Conservation (phyloP, 306 rosid genomes). For the Inga laurina region DNA sequence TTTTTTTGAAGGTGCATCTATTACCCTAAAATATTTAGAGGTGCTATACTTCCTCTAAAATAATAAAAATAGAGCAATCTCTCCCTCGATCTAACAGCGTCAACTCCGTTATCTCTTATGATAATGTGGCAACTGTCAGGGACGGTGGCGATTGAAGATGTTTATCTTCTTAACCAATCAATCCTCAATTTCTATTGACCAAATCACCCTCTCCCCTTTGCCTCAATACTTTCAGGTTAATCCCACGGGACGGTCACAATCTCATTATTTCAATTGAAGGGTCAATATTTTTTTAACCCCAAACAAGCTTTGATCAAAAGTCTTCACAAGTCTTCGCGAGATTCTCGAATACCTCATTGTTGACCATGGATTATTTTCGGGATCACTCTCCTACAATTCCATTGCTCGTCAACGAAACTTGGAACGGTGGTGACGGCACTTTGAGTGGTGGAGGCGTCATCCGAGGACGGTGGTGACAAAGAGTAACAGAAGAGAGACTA, state of each 20-base stretch:
- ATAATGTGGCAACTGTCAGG: too few species aligned
- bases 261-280: slow-evolving; percentile 51
- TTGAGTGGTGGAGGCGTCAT: not conserved
- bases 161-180: too few species aligned
- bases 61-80: too few species aligned
- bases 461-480: slow-evolving; percentile 7
- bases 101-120: too few species aligned
- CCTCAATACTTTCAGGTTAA: slow-evolving; percentile 41
- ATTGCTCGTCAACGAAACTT: slow-evolving; percentile 68
- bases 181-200: too few species aligned
- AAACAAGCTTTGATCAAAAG: slow-evolving; percentile 60
- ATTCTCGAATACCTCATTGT: slow-evolving; percentile 53
- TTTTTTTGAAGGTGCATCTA: too few species aligned
- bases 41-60: too few species aligned
- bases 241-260: slow-evolving; percentile 65
- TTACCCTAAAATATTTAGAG: too few species aligned
- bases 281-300: slow-evolving; percentile 53
- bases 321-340: slow-evolving; percentile 56
- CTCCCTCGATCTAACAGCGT: too few species aligned
- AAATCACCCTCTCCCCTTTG: too few species aligned
- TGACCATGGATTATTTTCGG: slow-evolving; percentile 6
- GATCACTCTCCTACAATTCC: not conserved
- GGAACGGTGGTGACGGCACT: slow-evolving; percentile 53
- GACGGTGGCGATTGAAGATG: too few species aligned
- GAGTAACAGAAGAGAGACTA: slow-evolving; percentile 1